Conservation (phyloP, 2,329 filamentous ascomycete genomes). For the Fusarium anguioides region DNA sequence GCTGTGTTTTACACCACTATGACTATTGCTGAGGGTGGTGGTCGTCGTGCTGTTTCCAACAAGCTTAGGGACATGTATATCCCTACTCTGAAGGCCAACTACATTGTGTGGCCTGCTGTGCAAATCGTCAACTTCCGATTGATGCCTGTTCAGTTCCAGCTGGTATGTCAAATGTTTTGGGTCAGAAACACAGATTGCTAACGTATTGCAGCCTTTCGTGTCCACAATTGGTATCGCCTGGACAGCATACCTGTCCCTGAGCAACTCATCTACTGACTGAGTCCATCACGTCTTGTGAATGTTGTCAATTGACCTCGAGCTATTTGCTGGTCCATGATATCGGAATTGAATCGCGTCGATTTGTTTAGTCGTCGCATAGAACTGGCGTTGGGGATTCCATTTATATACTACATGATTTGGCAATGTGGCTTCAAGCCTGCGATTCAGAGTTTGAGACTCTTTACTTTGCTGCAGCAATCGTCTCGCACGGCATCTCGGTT, state of each 20-base stretch:
- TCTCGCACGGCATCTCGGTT: neutral
- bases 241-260: conserved; percentile 95
- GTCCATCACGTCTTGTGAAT: neutral
- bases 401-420: neutral
- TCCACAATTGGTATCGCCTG: conserved; percentile 96
- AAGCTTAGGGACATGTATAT: conserved; percentile 96
- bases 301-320: neutral
- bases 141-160: conserved; percentile 95
- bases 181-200: neutral
- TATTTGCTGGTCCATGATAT: neutral
- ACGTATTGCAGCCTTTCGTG: conserved; percentile 81
- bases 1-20: conserved; percentile 94
- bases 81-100: conserved; percentile 95
- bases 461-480: neutral
- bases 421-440: neutral
- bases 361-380: conserved; percentile 1
- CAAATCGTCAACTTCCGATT: conserved; percentile 97
- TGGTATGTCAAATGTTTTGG: conserved; percentile 70
- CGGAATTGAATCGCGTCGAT: neutral
- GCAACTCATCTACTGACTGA: conserved; percentile 82
- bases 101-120: conserved; percentile 92
- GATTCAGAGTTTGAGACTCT: neutral
- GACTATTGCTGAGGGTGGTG: conserved; percentile 94
- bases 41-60: conserved; percentile 77
- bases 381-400: conserved; percentile 13